Conservation (phyloP, 805 yeast genomes). For the Hanseniaspora taiwanica region DNA sequence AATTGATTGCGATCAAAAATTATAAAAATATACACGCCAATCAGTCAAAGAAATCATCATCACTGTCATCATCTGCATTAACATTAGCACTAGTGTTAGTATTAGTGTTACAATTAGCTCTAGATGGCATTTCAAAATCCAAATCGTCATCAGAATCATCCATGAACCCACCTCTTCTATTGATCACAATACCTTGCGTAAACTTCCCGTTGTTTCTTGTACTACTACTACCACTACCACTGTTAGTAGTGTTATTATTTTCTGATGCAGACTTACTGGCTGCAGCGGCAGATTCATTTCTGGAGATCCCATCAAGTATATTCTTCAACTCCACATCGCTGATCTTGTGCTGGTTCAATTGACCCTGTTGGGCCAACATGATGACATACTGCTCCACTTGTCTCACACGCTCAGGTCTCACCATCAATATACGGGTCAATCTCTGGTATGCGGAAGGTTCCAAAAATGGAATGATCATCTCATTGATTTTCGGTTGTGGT, state of each 20-base stretch:
- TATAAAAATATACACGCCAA: too few species aligned
- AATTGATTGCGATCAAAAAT: too few species aligned
- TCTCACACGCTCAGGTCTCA: constrained; percentile 80
- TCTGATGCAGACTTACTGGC: too few species aligned
- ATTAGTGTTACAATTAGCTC: background rate
- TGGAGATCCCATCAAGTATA: constrained; percentile 69
- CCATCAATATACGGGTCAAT: constrained; percentile 72
- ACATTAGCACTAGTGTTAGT: background rate
- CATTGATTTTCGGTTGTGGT: background rate
- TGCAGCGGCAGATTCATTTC: constrained; percentile 14
- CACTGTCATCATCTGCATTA: constrained; percentile 21
- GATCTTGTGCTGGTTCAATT: constrained; percentile 50
- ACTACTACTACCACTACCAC: constrained; percentile 30
- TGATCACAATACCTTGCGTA: constrained; percentile 43
- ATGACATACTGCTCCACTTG: constrained; percentile 75
- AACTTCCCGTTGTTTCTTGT: constrained; percentile 42
- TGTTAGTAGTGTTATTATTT: too few species aligned
- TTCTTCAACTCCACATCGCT: constrained; percentile 72
- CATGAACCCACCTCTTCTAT: constrained; percentile 33
- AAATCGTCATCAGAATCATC: constrained; percentile 28
- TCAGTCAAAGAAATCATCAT: constrained; percentile 35
- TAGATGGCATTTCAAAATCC: constrained; percentile 2
- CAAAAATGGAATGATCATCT: constrained; percentile 36
- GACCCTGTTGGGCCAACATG: constrained; percentile 64
- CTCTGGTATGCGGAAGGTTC: constrained; percentile 82